Evolutionary conservation across 257 asterid genomes (phyloP).

Genomic region (Solanum etuberosum): DNA sequence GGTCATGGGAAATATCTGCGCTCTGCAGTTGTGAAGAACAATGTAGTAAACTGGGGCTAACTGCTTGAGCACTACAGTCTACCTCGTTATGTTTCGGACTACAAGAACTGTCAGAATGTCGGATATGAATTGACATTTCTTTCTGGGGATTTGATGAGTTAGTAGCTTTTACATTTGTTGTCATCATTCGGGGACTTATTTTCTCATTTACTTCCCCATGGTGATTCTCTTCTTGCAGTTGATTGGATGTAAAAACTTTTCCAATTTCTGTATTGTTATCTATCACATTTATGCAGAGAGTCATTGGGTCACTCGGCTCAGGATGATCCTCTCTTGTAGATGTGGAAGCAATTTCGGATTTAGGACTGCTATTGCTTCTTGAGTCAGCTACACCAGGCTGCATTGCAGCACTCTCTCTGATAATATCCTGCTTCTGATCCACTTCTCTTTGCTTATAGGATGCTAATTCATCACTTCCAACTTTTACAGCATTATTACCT

Average conservation of each 20-base stretch:
- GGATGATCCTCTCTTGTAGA: background rate
- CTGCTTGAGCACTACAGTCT: background rate
- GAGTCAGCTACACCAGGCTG: slow-evolving; percentile 7
- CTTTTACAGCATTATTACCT: background rate
- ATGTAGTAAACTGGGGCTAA: background rate
- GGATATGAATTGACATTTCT: slow-evolving; percentile 2
- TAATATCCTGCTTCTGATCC: background rate
- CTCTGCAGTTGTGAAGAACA: background rate
- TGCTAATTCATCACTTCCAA: background rate
- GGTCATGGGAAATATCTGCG: slow-evolving; percentile 9
- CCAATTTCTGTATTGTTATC: slow-evolving; percentile 2
- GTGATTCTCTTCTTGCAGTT: slow-evolving; percentile 8
- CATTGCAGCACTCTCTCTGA: background rate
- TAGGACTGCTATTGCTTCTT: slow-evolving; percentile 1
- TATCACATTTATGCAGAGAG: background rate
- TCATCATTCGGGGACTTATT: background rate
- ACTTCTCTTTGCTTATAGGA: background rate
- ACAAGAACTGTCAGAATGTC: slow-evolving; percentile 2
- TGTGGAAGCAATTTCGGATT: background rate
- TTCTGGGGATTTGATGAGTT: slow-evolving; percentile 1
- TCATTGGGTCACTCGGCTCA: background rate
- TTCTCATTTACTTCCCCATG: background rate
- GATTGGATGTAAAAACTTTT: slow-evolving; percentile 4
- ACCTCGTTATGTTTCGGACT: slow-evolving; percentile 5
- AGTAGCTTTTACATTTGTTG: background rate